phyloP scores from a whole-genome alignment of 176 grass and related monocot species.

The Rhynchospora tenuis region DNA sequence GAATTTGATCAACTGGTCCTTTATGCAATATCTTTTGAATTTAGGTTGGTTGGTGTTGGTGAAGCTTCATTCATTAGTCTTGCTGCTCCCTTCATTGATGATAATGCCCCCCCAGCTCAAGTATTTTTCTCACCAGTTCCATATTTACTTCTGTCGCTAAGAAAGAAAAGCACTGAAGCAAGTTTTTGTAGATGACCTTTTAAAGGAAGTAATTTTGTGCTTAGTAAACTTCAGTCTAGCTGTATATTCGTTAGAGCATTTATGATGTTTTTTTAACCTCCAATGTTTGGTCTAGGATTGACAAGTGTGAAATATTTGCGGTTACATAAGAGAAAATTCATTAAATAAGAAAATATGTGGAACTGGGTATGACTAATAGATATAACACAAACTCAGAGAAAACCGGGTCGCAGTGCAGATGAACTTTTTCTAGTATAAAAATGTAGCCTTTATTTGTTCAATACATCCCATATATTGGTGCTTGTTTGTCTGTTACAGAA shows the following conservation, averaged over 20 bases:
- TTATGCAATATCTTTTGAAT: constrained; percentile 20
- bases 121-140: constrained; percentile 18
- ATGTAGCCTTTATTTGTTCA: not conserved
- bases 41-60: constrained; percentile 98
- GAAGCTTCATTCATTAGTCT: constrained; percentile 99
- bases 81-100: constrained; percentile 95
- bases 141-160: not conserved
- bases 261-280: not conserved
- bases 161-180: not conserved
- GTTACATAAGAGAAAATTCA: not conserved
- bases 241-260: not conserved
- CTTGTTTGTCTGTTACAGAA: constrained; percentile 9
- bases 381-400: not conserved
- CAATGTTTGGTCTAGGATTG: not conserved
- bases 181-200: not conserved
- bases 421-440: not conserved
- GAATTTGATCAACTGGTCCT: constrained; percentile 12
- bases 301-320: not conserved
- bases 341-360: not conserved
- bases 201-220: not conserved
- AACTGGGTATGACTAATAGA: not conserved
- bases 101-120: constrained; percentile 85
- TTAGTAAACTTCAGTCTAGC: not conserved
- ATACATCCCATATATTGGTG: constrained; percentile 9
- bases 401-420: not conserved